These are phyloP conservation scores for Pseudohyphozyma bogoriensis DNA, from an alignment of 768 basidiomycete species.

Conservation along the genomic window DNA sequence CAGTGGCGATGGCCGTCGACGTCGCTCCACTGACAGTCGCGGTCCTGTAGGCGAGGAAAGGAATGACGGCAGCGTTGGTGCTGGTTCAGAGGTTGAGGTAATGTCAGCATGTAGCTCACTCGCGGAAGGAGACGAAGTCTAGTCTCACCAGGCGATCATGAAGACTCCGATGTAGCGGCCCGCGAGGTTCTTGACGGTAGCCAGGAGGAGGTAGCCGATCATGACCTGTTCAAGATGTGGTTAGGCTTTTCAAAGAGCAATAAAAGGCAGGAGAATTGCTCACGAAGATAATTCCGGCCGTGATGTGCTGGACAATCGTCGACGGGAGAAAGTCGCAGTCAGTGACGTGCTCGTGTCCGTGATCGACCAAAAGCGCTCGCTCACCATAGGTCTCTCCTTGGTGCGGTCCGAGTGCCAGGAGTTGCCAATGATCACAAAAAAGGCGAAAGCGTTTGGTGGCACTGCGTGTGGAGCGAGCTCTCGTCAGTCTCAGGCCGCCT, in stretches of 20 bases:
- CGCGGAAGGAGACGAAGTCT: no score
- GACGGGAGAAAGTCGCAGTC: neutral
- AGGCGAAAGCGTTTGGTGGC: neutral
- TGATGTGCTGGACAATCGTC: slow-evolving; percentile 31
- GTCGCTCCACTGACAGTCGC: slow-evolving; percentile 34
- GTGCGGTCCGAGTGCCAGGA: slow-evolving; percentile 31
- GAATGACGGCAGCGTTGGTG: slow-evolving; percentile 35
- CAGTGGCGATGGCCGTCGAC: slow-evolving; percentile 33
- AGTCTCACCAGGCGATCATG: slow-evolving; percentile 30
- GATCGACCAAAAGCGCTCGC: neutral
- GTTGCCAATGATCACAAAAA: slow-evolving; percentile 33
- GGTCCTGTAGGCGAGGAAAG: slow-evolving; percentile 24
- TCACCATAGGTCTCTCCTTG: slow-evolving; percentile 22
- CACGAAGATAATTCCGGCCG: slow-evolving; percentile 30
- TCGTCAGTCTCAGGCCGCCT: slow-evolving; percentile 26
- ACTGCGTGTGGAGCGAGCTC: neutral
- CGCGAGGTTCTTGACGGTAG: slow-evolving; percentile 25
- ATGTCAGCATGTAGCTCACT: neutral
- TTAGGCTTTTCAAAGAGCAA: neutral
- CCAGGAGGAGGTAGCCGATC: slow-evolving; percentile 33
- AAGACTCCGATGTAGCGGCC: slow-evolving; percentile 33
- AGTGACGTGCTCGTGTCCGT: neutral
- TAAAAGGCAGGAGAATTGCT: neutral
- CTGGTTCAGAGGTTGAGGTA: neutral
- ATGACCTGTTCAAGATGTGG: no score